Evolutionary conservation across 2,329 filamentous ascomycete species (phyloP).

Genomic region (Alternaria angustiovoidea): DNA sequence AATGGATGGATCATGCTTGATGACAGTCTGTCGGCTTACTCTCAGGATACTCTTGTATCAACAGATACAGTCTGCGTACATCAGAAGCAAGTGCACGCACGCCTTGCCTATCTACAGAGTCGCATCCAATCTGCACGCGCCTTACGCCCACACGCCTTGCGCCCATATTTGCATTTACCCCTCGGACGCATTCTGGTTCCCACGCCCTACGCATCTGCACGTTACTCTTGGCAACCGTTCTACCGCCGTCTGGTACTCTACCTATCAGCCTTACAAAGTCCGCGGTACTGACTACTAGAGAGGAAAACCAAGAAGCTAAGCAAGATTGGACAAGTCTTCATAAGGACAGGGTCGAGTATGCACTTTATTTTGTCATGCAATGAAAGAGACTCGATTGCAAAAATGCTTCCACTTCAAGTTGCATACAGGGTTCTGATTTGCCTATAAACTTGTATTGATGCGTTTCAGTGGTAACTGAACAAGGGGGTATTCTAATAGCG

Average conservation of each 20-base stretch:
- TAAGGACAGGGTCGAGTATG: not conserved
- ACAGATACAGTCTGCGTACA: not conserved
- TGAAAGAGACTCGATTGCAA: not conserved
- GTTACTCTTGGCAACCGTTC: not conserved
- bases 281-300: not conserved
- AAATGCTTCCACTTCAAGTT: not conserved
- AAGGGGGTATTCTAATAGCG: constrained; percentile 1
- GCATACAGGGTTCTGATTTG: not conserved
- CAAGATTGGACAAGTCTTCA: not conserved
- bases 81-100: not conserved
- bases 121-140: not conserved
- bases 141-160: constrained; percentile 1
- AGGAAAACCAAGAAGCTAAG: not conserved
- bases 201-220: constrained; percentile 1
- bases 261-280: not conserved
- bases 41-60: not conserved
- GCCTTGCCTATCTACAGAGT: not conserved
- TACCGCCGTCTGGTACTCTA: not conserved
- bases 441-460: constrained; percentile 1
- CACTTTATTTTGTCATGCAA: not conserved
- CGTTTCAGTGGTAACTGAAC: not conserved
- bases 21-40: not conserved
- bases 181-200: not conserved
- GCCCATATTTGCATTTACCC: not conserved
- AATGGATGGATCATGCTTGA: not conserved